Base-by-base conservation (phyloP, 441 rosid species). In the Aquilaria agallochum region DNA sequence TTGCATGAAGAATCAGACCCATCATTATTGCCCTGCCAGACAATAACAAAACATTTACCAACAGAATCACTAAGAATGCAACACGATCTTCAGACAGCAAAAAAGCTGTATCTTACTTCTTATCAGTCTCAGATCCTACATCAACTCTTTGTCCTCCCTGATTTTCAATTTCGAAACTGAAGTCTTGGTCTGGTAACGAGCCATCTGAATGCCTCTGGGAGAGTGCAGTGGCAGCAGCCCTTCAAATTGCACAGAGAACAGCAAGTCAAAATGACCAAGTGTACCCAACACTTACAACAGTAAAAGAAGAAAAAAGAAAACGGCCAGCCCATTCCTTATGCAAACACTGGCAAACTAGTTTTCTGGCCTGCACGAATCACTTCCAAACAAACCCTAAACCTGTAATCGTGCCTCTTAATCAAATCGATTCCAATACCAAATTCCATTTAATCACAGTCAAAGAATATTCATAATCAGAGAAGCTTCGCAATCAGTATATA, bases 1-100 rank as follows among this genome's bases (percentile, higher is more conserved):
- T 86, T 40, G 89, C 72, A 58, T 92, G 98, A 65, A 92, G 83
- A 90, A 87, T 87, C 78, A 89, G 76, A 61, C 95, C 98, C 87
- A 82, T 86, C 91, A 87, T 84, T 53, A 79, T 77, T 11, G 93
- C 95, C 73, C 98, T 90, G 74, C 63, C 55, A 62, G 74, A 67
- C 46, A 32, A 20, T 20, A 49, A 20, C 52, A 46, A n/a, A 27
- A 61, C 58, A 54, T 12, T 61, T 14, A 53, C 58, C 11, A 10
- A 50, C 44, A 31, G 48, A 50, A 55, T 47, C n/a, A 36, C 7
- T 58, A 55, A 20, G 27, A 20, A 20, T 20, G 51, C 52, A 33
- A 13, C 52, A 27, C 42, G 31, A 45, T 48, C 56, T 31, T 71
- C 54, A 48, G 27, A 61, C 0, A 6, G 42, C 31, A 5, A 13